Evolutionary conservation across 257 asterid species (phyloP).

Genomic region (Ligustrum vulgare): DNA sequence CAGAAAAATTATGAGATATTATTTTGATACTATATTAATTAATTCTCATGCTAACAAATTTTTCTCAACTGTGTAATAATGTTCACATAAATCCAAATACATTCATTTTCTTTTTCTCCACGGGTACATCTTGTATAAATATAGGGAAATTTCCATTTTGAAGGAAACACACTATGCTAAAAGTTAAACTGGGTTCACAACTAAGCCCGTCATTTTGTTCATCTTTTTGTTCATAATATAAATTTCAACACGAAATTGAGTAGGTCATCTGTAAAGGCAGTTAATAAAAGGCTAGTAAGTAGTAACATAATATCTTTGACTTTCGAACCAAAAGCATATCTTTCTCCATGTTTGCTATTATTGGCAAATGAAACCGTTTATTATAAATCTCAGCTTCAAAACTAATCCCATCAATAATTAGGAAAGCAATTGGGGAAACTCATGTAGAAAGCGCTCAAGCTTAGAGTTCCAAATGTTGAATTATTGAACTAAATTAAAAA

Average conservation of each 20-base stretch:
- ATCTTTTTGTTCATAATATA: neutral
- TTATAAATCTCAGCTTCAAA: neutral
- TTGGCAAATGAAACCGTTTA: neutral
- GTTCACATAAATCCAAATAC: neutral
- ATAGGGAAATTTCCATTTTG: conserved; percentile 5
- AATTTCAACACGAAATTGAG: neutral
- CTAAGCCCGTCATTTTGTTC: neutral
- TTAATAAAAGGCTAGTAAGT: neutral
- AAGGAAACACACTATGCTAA: neutral
- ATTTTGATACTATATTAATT: neutral
- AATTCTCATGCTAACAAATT: neutral
- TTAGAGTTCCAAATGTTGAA: neutral
- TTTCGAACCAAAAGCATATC: neutral
- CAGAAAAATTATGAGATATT: neutral
- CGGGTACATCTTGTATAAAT: neutral
- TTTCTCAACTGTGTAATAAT: neutral
- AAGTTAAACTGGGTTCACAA: neutral
- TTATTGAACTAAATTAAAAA: neutral
- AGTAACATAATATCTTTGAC: neutral
- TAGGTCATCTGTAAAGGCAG: neutral
- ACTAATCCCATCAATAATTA: conserved; percentile 13
- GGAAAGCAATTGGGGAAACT: conserved; percentile 5
- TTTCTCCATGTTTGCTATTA: neutral
- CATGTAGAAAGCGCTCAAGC: neutral
- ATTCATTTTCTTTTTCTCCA: neutral